Conservation (phyloP, 139 green algal genomes). For the Trebouxia sp. region DNA sequence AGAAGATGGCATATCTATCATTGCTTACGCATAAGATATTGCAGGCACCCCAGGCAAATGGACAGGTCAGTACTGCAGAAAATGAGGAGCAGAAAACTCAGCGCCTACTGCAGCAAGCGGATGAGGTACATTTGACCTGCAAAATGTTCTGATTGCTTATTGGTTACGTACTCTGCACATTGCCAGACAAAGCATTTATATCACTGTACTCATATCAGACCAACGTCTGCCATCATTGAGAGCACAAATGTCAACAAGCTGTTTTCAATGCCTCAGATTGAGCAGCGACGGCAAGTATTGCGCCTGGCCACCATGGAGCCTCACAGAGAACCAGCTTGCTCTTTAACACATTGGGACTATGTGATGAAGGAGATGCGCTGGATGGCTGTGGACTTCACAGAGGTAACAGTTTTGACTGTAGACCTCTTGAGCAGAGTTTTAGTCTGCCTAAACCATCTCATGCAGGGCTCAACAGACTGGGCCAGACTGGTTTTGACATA, state of each 20-base stretch:
- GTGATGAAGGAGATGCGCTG: conserved; percentile 65
- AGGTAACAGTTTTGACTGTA: too few species aligned
- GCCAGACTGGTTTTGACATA: too few species aligned
- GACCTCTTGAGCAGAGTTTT: too few species aligned
- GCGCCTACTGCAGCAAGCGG: background rate
- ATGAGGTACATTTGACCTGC: background rate
- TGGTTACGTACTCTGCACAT: too few species aligned
- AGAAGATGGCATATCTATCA: too few species aligned
- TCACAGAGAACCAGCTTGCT: conserved; percentile 45
- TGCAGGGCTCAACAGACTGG: background rate
- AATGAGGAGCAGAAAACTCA: conserved; percentile 16
- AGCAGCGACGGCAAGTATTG: background rate
- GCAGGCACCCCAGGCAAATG: background rate
- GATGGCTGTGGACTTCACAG: conserved; percentile 67
- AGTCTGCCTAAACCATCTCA: background rate
- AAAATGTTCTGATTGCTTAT: background rate
- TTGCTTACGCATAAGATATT: too few species aligned
- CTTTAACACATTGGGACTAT: conserved; percentile 54
- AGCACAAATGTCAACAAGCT: background rate
- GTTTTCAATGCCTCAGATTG: background rate
- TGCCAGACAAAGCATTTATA: too few species aligned
- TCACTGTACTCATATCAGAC: background rate
- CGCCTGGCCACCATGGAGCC: conserved; percentile 45
- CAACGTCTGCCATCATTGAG: too few species aligned
- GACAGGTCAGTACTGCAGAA: background rate